Evolutionary conservation across 441 rosid genomes (phyloP), one percentile per base, ranked within the genome.

Genomic region (Melastoma candidum): DNA sequence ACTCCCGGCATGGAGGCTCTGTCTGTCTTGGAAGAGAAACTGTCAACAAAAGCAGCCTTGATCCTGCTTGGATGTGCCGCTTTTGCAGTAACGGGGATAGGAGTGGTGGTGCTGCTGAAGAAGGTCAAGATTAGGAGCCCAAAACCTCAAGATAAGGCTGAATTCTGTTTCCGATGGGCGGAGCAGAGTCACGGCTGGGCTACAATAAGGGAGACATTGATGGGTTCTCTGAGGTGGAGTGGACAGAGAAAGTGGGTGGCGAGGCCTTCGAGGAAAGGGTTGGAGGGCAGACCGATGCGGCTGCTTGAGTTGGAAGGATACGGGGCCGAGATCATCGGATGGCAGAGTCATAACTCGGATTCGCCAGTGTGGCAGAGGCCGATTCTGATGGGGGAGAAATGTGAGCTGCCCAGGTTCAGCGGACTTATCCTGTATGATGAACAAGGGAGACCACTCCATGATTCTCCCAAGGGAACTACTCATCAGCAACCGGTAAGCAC

Each of bases 341-440:
- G 75, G 87, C 80, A 63, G 47, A 87, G 83, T 63, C 82, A 69
- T 52, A 74, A 77, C 64, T 76, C 86, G 1, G 76, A 49, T 32
- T 80, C 87, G 1, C 83, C 87, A 0, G 83, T 84, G 63, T 84
- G 95, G 95, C 84, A 84, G 59, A 69, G 95, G 48, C 96, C 96
- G 3, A 84, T 83, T 43, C 70, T 84, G 24, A 84, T 83, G 95
- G 96, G 96, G 54, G 96, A 75, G 73, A 90, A 83, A 69, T 87
- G 95, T 53, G 78, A 87, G 73, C 74, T 82, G 3, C 97, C 97
- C 0, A 72, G 79, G 62, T 81, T 80, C 52, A 84, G 95, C 53
- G 96, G 96, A 10, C 68, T 87, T 13, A 87, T 90, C 68, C 71
- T 90, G 53, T 87, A 87, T 47, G 90, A 87, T 53, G 78, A 84